Evolutionary conservation across 768 basidiomycete species (phyloP), one percentile per base, ranked within the genome.

Genomic region (Tephrocybe sp.): DNA sequence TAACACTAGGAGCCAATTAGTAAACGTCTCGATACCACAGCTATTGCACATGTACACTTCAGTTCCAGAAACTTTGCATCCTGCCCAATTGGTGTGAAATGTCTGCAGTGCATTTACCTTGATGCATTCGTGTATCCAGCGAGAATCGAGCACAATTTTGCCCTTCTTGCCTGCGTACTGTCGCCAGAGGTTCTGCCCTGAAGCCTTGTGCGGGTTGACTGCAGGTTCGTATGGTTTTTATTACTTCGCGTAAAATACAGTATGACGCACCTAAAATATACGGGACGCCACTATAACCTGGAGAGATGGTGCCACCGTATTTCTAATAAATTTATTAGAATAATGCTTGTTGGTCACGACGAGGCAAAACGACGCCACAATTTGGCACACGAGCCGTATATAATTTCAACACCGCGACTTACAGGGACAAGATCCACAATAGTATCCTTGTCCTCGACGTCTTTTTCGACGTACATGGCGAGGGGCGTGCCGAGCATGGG

Each of bases 41-140:
- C 36, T 35, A n/a, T 35, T 32, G 45, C 30, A 9, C n/a, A 69
- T 77, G 28, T 67, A 92, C 89, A 72, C 68, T 67, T 92, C 89
- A 15, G 72, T 75, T 19, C 89, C 90, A 16, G 79, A 84, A 16
- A 93, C 80, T 69, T 87, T 92, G 58, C 87, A 92, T 21, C 82
- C 87, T 9, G 85, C 89, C 81, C 86, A 93, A 58, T 89, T 83
- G 49, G 73, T 81, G 42, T 81, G 77, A 60, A 85, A 92, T 0
- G 87, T 89, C 63, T 89, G 86, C 27, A 93, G 73, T 37, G 78
- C 75, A 43, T 80, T 78, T 5, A 76, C 69, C 57, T 84, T 81
- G 58, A 93, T 74, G 58, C 91, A 93, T 61, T 89, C 86, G 41
- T 79, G 77, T 18, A 90, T 77, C 91, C 91, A 93, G 38, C 79